Percentiles rank a stretch among this genome's conserved stretches.
Conservation (phyloP, 1,284 basidiomycete species). For the Tilletiopsis washingtonensis region DNA sequence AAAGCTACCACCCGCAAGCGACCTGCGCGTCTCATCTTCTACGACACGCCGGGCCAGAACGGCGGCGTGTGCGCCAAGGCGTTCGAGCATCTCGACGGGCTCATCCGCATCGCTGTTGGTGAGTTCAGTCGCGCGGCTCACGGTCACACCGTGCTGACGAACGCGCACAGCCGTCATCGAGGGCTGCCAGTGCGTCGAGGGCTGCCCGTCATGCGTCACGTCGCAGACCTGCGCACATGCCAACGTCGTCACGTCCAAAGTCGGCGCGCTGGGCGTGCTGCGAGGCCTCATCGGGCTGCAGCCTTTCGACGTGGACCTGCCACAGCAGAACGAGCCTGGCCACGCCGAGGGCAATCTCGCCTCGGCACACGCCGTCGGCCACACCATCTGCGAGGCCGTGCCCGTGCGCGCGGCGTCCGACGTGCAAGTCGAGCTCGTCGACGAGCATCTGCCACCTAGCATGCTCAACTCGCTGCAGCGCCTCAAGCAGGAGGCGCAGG, state of each 20-base stretch:
- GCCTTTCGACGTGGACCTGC: slow-evolving; percentile 30
- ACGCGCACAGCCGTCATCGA: slow-evolving; percentile 53
- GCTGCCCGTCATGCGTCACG: slow-evolving; percentile 64
- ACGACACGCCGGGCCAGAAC: slow-evolving; percentile 64
- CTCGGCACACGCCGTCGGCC: slow-evolving; percentile 11
- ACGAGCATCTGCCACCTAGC: slow-evolving; percentile 20
- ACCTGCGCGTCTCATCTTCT: slow-evolving; percentile 77
- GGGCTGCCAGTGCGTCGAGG: slow-evolving; percentile 61
- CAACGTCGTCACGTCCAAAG: slow-evolving; percentile 39
- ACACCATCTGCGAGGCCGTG: slow-evolving; percentile 21
- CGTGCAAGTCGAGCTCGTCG: slow-evolving; percentile 19
- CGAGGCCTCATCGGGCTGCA: slow-evolving; percentile 38
- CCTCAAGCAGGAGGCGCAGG: background rate
- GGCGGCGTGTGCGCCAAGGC: slow-evolving; percentile 68
- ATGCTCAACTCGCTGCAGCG: slow-evolving; percentile 7
- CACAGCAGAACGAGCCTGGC: slow-evolving; percentile 29
- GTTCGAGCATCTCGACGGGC: slow-evolving; percentile 67
- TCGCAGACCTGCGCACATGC: slow-evolving; percentile 27
- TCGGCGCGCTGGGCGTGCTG: slow-evolving; percentile 40
- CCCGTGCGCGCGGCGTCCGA: slow-evolving; percentile 16
- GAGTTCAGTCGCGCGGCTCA: background rate
- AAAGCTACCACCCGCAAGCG: slow-evolving; percentile 60
- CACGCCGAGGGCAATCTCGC: slow-evolving; percentile 14
- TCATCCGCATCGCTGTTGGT: slow-evolving; percentile 60
- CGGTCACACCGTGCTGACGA: background rate